Evolutionary conservation across 257 asterid genomes (phyloP).

Genomic region (Capsicum baccatum): DNA sequence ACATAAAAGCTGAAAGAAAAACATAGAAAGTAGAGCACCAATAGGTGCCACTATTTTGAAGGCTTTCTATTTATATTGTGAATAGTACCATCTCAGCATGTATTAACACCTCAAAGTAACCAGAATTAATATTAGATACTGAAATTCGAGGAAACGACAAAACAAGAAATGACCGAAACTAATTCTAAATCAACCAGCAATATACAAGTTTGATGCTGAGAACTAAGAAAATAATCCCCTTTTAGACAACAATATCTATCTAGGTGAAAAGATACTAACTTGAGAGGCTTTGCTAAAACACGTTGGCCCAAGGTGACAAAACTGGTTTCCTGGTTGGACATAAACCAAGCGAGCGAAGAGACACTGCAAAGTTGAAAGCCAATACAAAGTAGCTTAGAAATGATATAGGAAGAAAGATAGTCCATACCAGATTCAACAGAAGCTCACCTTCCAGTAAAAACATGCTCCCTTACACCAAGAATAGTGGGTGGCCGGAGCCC

Average conservation of each 20-base stretch:
- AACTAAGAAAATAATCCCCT: not conserved
- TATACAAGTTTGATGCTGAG: conserved; percentile 13
- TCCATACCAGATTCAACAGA: not conserved
- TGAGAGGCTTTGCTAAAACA: conserved; percentile 92
- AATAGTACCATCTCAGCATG: not conserved
- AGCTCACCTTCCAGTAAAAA: conserved; percentile 94
- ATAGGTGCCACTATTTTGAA: not conserved
- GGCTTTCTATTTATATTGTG: not conserved
- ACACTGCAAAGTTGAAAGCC: conserved; percentile 68
- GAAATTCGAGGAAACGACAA: not conserved
- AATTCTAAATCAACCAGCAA: not conserved
- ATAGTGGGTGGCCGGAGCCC: conserved; percentile 98
- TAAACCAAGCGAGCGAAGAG: conserved; percentile 97
- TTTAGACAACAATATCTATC: conserved; percentile 17
- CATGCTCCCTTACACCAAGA: conserved; percentile 98
- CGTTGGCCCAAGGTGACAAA: conserved; percentile 99
- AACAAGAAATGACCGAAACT: not conserved
- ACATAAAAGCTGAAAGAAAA: not conserved
- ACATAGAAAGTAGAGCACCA: not conserved
- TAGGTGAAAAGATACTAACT: conserved; percentile 55
- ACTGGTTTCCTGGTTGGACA: conserved; percentile 99
- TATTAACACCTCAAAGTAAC: not conserved
- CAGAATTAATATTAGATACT: not conserved
- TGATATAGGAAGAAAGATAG: not conserved
- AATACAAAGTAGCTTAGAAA: conserved; percentile 20